Conservation (phyloP, 2,329 filamentous ascomycete species). For the Paraphoma chrysanthemicola region DNA sequence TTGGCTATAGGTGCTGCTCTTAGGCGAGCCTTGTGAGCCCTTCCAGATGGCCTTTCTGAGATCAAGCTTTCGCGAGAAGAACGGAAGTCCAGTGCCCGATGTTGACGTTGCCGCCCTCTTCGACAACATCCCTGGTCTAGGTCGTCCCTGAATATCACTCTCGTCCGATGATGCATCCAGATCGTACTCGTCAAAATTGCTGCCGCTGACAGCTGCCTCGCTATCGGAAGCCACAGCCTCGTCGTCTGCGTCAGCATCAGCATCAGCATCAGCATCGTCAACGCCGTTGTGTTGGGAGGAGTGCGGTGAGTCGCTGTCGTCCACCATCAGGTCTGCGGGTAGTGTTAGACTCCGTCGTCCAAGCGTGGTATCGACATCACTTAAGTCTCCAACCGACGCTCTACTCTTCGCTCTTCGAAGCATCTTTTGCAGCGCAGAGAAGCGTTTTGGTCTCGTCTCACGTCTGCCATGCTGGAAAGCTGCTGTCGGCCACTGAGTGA, state of each 20-base stretch:
- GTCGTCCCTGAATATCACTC: slow-evolving; percentile 16
- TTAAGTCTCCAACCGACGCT: slow-evolving; percentile 56
- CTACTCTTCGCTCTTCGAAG: slow-evolving; percentile 66
- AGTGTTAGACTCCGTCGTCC: slow-evolving; percentile 80
- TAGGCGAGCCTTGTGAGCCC: slow-evolving; percentile 18
- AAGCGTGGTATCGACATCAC: slow-evolving; percentile 67
- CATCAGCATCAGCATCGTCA: slow-evolving; percentile 32
- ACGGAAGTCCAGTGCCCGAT: slow-evolving; percentile 27
- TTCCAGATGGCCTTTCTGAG: slow-evolving; percentile 39
- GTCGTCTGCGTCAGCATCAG: slow-evolving; percentile 39
- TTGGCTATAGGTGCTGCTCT: slow-evolving; percentile 11
- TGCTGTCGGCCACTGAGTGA: slow-evolving; percentile 60
- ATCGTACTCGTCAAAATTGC: slow-evolving; percentile 44
- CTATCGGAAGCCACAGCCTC: slow-evolving; percentile 41
- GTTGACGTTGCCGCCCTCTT: slow-evolving; percentile 29
- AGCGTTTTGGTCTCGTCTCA: slow-evolving; percentile 53
- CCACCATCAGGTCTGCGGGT: slow-evolving; percentile 62
- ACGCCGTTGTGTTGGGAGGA: slow-evolving; percentile 24
- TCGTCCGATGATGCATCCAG: slow-evolving; percentile 42
- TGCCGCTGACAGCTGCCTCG: slow-evolving; percentile 36
- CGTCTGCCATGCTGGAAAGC: slow-evolving; percentile 60
- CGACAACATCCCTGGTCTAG: slow-evolving; percentile 17
- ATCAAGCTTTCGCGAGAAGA: slow-evolving; percentile 34
- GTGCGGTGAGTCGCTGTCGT: slow-evolving; percentile 36
- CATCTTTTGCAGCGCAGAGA: slow-evolving; percentile 67